Conservation (phyloP, 176 grass and related monocot genomes). For the Hyparrhenia diplandra region DNA sequence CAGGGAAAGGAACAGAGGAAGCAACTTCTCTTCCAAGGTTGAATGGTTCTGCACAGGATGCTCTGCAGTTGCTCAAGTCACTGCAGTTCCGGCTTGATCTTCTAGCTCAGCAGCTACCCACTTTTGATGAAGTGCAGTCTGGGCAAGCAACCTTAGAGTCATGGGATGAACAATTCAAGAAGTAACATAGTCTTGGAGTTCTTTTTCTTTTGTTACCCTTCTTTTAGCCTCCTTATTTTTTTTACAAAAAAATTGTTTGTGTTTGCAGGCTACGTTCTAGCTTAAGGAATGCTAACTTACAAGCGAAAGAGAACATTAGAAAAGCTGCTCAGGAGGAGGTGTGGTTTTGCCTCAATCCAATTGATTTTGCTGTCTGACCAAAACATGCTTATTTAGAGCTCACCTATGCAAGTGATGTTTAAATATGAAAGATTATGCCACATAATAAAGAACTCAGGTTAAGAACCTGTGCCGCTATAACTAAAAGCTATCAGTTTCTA, state of each 20-base stretch:
- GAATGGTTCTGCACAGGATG: constrained; percentile 71
- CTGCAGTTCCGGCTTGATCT: constrained; percentile 78
- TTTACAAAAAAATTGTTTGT: neutral
- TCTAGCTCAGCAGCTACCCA: constrained; percentile 70
- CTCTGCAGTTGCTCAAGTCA: constrained; percentile 60
- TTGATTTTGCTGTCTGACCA: constrained; percentile 1
- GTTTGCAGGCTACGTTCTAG: constrained; percentile 46
- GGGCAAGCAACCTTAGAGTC: constrained; percentile 49
- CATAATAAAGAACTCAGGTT: neutral
- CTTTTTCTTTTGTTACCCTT: neutral
- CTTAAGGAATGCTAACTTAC: constrained; percentile 80
- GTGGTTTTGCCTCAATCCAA: constrained; percentile 5
- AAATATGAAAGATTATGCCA: neutral
- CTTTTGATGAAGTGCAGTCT: constrained; percentile 62
- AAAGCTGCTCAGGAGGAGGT: constrained; percentile 81
- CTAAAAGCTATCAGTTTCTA: no score
- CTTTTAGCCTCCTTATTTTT: neutral
- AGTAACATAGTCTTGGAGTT: constrained; percentile 17
- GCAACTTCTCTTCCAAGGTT: constrained; percentile 63
- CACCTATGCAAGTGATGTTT: neutral
- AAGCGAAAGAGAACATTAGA: constrained; percentile 80
- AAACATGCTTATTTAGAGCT: neutral
- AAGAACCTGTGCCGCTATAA: neutral
- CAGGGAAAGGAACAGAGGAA: constrained; percentile 71
- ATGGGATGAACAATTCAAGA: constrained; percentile 80